Percentiles rank a stretch among this genome's conserved stretches.
Evolutionary conservation across 106 monocot species (phyloP).

Genomic region (Allium sativum): DNA sequence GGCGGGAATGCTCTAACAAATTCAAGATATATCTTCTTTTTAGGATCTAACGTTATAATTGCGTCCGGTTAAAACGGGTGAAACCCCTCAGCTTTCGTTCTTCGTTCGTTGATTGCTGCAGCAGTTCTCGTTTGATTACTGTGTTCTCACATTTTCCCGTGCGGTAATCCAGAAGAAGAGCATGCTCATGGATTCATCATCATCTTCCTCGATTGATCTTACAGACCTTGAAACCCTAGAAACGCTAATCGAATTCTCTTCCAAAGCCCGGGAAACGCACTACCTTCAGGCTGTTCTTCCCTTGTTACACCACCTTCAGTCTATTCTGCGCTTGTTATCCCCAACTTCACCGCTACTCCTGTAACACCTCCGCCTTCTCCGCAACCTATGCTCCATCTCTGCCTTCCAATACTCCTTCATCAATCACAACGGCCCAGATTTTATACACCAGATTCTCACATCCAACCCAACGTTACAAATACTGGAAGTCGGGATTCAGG

Average conservation of each 20-base stretch:
- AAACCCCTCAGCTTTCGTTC: too few species aligned
- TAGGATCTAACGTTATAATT: too few species aligned
- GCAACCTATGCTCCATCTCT: slow-evolving; percentile 74
- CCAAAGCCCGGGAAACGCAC: slow-evolving; percentile 25
- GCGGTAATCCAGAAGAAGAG: too few species aligned
- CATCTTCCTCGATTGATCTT: neutral
- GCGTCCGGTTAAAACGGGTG: too few species aligned
- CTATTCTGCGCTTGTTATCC: slow-evolving; percentile 33
- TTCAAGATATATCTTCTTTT: too few species aligned
- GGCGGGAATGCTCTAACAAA: too few species aligned
- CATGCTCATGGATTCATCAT: too few species aligned
- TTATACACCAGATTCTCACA: slow-evolving; percentile 19
- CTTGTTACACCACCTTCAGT: slow-evolving; percentile 16
- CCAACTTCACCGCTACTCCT: slow-evolving; percentile 24
- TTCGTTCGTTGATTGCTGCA: too few species aligned
- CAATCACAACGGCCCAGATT: slow-evolving; percentile 19
- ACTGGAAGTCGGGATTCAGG: slow-evolving; percentile 40
- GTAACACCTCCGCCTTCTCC: slow-evolving; percentile 45
- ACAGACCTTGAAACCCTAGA: slow-evolving; percentile 14
- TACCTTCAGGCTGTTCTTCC: too few species aligned
- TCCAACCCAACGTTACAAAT: slow-evolving; percentile 10
- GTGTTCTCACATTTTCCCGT: too few species aligned
- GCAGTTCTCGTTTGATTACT: too few species aligned
- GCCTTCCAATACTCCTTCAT: slow-evolving; percentile 40
- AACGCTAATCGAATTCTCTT: slow-evolving; percentile 28